These are phyloP conservation scores for Allomyces javanicus DNA, from an alignment of 192 early-diverging fungal species.

Conservation along the genomic window DNA sequence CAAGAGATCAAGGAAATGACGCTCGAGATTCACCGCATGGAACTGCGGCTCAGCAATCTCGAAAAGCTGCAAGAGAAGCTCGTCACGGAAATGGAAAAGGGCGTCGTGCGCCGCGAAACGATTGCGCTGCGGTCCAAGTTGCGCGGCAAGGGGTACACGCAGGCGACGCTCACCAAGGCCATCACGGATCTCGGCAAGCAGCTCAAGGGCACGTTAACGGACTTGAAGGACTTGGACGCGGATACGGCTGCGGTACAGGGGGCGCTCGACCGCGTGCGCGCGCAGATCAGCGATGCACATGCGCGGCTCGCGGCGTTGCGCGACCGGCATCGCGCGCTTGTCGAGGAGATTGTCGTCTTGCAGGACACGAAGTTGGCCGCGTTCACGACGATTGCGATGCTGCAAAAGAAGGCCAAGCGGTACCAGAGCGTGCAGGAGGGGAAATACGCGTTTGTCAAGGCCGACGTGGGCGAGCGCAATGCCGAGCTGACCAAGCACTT, in stretches of 20 bases:
- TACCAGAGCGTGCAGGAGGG: slow-evolving; percentile 22
- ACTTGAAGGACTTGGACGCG: slow-evolving; percentile 27
- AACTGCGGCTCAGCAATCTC: slow-evolving; percentile 31
- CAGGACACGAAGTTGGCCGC: background rate
- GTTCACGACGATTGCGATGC: slow-evolving; percentile 9
- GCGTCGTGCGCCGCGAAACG: slow-evolving; percentile 30
- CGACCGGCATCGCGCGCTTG: slow-evolving; percentile 9
- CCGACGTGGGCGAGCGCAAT: slow-evolving; percentile 10
- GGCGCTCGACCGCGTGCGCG: slow-evolving; percentile 9
- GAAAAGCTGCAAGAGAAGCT: slow-evolving; percentile 42
- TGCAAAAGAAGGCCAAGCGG: slow-evolving; percentile 22
- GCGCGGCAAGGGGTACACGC: slow-evolving; percentile 29
- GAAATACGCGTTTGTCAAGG: slow-evolving; percentile 22
- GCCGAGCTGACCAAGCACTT: slow-evolving; percentile 13
- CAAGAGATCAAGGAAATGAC: slow-evolving; percentile 39
- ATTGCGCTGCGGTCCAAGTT: slow-evolving; percentile 22
- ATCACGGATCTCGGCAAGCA: slow-evolving; percentile 31
- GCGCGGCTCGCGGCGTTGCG: slow-evolving; percentile 5
- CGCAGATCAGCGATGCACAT: slow-evolving; percentile 16
- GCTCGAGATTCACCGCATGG: slow-evolving; percentile 42
- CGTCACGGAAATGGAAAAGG: slow-evolving; percentile 44
- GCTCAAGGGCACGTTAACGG: slow-evolving; percentile 19
- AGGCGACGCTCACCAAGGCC: slow-evolving; percentile 24
- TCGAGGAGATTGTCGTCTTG: slow-evolving; percentile 6
- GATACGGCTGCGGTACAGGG: slow-evolving; percentile 17